Conservation (phyloP, 306 rosid genomes). For the Cyamopsis tetragonoloba region DNA sequence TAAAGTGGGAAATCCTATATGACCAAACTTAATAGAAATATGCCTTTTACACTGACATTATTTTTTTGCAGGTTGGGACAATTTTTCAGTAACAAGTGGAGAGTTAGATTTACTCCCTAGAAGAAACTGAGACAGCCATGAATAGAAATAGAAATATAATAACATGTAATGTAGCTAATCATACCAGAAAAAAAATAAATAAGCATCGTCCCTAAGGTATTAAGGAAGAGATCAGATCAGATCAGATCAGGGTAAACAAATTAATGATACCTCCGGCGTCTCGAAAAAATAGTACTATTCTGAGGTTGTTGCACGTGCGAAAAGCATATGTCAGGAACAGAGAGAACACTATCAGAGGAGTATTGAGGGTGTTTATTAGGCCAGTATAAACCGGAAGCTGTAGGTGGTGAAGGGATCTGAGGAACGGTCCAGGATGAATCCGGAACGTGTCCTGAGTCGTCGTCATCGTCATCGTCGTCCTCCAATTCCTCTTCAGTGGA, state of each 20-base stretch:
- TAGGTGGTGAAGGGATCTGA: conserved; percentile 83
- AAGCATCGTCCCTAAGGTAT: conserved; percentile 16
- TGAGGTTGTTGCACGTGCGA: conserved; percentile 37
- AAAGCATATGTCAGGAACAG: conserved; percentile 63
- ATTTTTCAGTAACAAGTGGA: conserved; percentile 11
- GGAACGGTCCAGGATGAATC: conserved; percentile 81
- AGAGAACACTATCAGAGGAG: conserved; percentile 36
- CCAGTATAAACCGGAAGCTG: conserved; percentile 84
- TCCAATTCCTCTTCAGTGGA: conserved; percentile 55
- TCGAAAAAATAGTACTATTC: conserved; percentile 27
- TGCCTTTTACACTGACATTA: conserved; percentile 1
- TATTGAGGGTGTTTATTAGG: conserved; percentile 47
- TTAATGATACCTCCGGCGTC: conserved; percentile 45
- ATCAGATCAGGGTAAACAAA: conserved; percentile 3
- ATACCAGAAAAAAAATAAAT: conserved; percentile 23
- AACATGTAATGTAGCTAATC: conserved; percentile 18
- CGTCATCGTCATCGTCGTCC: conserved; percentile 49
- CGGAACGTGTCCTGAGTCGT: conserved; percentile 52
- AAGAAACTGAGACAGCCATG: conserved; percentile 22
- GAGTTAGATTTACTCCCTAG: conserved; percentile 22
- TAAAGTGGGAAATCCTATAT: neutral
- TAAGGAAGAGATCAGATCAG: conserved; percentile 1
- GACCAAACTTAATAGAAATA: conserved; percentile 9
- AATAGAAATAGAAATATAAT: too few species aligned
- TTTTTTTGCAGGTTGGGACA: neutral